Base-by-base conservation (phyloP, 2,329 filamentous ascomycete genomes). In the Botrytis squamosa region DNA sequence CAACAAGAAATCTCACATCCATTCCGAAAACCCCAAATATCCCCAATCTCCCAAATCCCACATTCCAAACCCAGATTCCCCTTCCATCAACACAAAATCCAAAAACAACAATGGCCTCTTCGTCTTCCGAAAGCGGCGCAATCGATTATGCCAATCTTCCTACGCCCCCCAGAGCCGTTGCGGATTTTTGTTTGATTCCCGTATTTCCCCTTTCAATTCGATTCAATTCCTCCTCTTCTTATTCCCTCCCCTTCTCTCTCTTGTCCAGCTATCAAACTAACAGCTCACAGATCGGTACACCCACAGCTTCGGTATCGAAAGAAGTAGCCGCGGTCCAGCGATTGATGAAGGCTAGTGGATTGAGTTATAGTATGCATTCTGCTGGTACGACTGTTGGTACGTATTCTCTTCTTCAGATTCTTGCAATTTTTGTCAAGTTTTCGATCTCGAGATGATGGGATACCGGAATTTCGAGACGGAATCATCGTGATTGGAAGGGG, bases 181-280 rank as follows among this genome's bases (percentile, higher is more conserved):
- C 92, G 74, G 95, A 98, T 84, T 97, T 98, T 82, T 98, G 95
- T 83, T 86, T 98, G 77, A 92, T 98, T 75, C 95, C 95, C 2
- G 91, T 93, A 80, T 49, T 40, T 52, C 14, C 25, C 36, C 44
- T 60, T 10, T 36, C 22, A 44, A 10, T 65, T 29, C 29, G 2
- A 29, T 29, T 49, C 59, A 33, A 33, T 42, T 42, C 40, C 1
- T 22, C 16, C 70, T 49, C n/a, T 38, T 38, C 63, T 49, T 38
- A 49, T 8, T 42, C 16, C 2, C 36, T 36, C 18, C 8, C 1
- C 2, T 7, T 44, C 42, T 14, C 40, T 12, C 29, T 38, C 44
- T 46, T 18, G 20, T 0, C 29, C 25, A 8, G 25, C 25, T 7
- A 4, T 16, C 38, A 16, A n/a, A 12, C 59, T 52, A 55, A 63